Evolutionary conservation across 805 yeast species (phyloP), one percentile per base, ranked within the genome.

Genomic region (Teunomyces stri): DNA sequence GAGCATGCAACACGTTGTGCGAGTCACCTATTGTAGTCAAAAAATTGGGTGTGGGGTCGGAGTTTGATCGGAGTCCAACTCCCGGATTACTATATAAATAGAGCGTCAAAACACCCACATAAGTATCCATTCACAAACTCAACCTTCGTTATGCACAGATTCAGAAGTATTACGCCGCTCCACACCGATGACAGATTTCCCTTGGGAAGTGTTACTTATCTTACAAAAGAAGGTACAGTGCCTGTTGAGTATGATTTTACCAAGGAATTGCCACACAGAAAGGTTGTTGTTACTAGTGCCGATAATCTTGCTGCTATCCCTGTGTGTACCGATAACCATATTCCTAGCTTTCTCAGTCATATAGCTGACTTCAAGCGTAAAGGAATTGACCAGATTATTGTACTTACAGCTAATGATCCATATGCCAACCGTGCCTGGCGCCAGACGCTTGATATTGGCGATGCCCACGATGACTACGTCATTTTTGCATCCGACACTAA

Each of bases 221-320:
- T 37, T 5, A 25, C 40, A 18, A n/a, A n/a, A 12, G 18, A 29
- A 18, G 27, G n/a, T 34, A 12, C 36, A 11, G 34, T 29, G 16
- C 40, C 40, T 12, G 18, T 37, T 3, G 28, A 21, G 40, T 64
- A 69, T 30, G 74, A 74, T 46, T 61, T 74, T 39, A 55, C 61
- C 2, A 61, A 60, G 46, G 50, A 50, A 34, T 55, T 60, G 53
- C 44, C 56, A 20, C 43, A 44, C 52, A 51, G 48, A 39, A 46
- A 47, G 9, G 48, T 53, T 29, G 40, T 53, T 11, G 38, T 53
- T 29, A 46, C 50, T 7, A 41, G 54, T 15, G 50, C 56, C 16
- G 43, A 41, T 27, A 54, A 52, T 25, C 27, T 25, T 4, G 49
- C 49, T 4, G 43, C 47, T 37, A 39, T 44, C n/a, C 45, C 50